phyloP scores from a whole-genome alignment of 345 rosid species.

The Populus nigra region DNA sequence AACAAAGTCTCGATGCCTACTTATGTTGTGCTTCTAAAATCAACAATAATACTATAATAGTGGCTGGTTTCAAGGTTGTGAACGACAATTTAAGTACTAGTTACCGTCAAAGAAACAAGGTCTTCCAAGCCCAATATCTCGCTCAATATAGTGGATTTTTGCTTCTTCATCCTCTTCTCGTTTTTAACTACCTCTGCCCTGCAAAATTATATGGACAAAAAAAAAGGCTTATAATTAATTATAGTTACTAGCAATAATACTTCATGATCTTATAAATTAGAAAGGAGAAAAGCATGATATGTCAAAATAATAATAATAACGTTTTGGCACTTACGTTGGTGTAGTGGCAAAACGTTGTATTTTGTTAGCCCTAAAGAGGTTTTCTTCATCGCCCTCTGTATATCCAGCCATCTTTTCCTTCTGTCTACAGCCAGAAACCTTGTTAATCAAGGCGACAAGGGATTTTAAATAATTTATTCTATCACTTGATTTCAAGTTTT shows the following conservation, averaged over 20 bases:
- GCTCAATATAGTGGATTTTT: not conserved
- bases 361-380: not conserved
- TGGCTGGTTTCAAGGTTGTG: too few species aligned
- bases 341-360: not conserved
- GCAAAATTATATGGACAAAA: not conserved
- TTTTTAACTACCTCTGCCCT: not conserved
- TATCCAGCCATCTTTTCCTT: not conserved
- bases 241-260: not conserved
- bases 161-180: not conserved
- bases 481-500: not conserved
- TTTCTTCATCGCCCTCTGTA: not conserved
- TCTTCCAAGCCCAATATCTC: constrained; percentile 19
- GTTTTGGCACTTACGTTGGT: not conserved
- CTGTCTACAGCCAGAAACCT: not conserved
- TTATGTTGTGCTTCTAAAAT: too few species aligned
- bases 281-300: not conserved
- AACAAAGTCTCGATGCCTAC: too few species aligned
- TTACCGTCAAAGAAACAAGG: constrained; percentile 15
- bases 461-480: too few species aligned
- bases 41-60: too few species aligned
- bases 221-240: too few species aligned
- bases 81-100: not conserved
- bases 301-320: too few species aligned
- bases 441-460: not conserved
- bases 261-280: too few species aligned